A percentile compares a stretch with the other conserved stretches of the same genome.
Evolutionary conservation across 1,284 basidiomycete species (phyloP).

Genomic region (Cerioporus squamosus): DNA sequence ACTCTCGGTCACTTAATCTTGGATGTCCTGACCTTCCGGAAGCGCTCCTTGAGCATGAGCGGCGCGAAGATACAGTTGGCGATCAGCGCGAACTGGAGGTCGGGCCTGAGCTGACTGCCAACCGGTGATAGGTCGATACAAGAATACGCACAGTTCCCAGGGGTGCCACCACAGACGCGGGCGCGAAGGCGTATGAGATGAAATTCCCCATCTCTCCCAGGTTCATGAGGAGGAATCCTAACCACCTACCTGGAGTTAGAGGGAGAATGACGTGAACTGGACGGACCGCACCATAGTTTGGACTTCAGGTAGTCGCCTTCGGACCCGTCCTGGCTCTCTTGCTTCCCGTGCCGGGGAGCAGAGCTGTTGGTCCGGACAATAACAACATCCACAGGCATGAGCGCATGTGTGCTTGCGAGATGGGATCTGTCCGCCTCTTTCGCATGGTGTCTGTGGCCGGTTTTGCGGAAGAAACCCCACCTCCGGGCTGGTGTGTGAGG

Average conservation of each 20-base stretch:
- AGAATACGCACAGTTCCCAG: slow-evolving; percentile 79
- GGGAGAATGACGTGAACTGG: background rate
- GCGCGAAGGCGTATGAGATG: slow-evolving; percentile 86
- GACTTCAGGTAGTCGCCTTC: slow-evolving; percentile 80
- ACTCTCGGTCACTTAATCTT: no score
- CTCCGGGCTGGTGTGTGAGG: slow-evolving; percentile 4
- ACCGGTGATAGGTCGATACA: background rate
- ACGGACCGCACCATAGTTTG: slow-evolving; percentile 68
- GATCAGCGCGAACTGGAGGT: slow-evolving; percentile 78
- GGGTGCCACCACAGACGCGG: slow-evolving; percentile 94
- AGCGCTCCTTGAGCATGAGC: slow-evolving; percentile 79
- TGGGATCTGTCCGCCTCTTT: slow-evolving; percentile 25
- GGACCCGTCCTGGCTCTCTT: slow-evolving; percentile 34
- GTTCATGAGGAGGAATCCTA: slow-evolving; percentile 88
- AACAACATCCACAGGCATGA: slow-evolving; percentile 33
- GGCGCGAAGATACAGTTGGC: slow-evolving; percentile 97
- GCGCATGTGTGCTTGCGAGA: slow-evolving; percentile 27
- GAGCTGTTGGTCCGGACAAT: slow-evolving; percentile 11
- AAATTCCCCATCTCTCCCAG: slow-evolving; percentile 94
- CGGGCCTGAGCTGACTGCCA: background rate
- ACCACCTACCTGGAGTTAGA: slow-evolving; percentile 69
- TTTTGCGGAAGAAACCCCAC: slow-evolving; percentile 20
- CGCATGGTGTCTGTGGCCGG: slow-evolving; percentile 17
- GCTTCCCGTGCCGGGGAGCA: slow-evolving; percentile 35
- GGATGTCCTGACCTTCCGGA: slow-evolving; percentile 60